phyloP scores from a whole-genome alignment of 2,329 filamentous ascomycete species.

The Fusarium tupiense region DNA sequence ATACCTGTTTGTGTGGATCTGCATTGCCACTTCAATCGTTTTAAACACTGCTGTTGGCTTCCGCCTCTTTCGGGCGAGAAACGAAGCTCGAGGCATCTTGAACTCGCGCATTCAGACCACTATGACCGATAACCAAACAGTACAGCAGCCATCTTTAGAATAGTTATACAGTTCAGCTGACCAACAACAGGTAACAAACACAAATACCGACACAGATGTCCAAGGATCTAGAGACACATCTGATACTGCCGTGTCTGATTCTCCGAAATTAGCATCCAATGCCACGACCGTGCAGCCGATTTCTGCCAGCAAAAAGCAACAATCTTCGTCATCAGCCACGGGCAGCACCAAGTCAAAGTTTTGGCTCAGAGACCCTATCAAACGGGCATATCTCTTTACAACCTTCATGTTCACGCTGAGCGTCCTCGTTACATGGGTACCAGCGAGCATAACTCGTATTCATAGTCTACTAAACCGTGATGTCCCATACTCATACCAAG shows the following conservation, averaged over 20 bases:
- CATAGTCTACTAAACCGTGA: neutral
- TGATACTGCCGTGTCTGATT: neutral
- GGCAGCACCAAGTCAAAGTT: neutral
- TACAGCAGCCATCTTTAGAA: neutral
- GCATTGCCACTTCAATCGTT: neutral
- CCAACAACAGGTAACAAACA: neutral
- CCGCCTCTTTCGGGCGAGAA: neutral
- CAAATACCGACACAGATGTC: neutral
- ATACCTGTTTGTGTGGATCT: neutral
- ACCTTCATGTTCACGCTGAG: neutral
- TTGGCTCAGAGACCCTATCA: neutral
- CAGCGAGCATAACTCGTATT: neutral
- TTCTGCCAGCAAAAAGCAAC: neutral
- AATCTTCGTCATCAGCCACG: neutral
- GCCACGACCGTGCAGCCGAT: neutral
- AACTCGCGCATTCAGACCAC: neutral
- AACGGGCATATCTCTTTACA: neutral
- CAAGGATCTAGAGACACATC: accelerated
- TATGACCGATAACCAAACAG: neutral
- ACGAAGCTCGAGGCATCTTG: neutral
- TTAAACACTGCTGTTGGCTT: neutral
- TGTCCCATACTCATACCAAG: neutral
- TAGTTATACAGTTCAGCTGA: neutral
- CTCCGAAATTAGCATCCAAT: neutral
- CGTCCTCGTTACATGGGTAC: neutral